Conservation (phyloP, 805 yeast species). For the Suhomyces xylopsoci region DNA sequence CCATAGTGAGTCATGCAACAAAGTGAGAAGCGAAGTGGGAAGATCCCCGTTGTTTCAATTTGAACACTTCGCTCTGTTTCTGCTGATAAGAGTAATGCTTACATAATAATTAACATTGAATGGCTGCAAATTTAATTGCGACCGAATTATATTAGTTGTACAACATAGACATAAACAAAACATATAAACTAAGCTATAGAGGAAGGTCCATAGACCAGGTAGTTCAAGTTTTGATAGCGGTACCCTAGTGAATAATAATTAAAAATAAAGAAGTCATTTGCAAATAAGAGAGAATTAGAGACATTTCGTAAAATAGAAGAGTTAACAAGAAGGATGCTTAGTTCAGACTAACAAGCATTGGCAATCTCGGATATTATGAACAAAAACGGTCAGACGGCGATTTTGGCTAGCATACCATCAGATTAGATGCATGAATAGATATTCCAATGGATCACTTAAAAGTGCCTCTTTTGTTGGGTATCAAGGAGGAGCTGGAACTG, state of each 20-base stretch:
- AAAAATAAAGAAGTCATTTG: slow-evolving; percentile 2
- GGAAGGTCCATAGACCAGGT: not conserved
- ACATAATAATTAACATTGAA: not conserved
- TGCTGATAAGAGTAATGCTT: not conserved
- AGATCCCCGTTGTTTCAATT: not conserved
- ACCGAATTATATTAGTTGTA: slow-evolving; percentile 2
- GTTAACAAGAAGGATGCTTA: slow-evolving; percentile 4
- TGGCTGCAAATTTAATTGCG: not conserved
- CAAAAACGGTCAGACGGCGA: not conserved
- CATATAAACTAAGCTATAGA: slow-evolving; percentile 1
- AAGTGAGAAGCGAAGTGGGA: not conserved
- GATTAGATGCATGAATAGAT: not conserved
- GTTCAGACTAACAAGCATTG: slow-evolving; percentile 4
- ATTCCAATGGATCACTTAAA: not conserved
- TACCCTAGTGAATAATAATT: slow-evolving; percentile 4
- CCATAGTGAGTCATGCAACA: not conserved
- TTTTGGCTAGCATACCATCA: not conserved
- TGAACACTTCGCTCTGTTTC: not conserved
- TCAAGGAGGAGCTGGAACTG: slow-evolving; percentile 1
- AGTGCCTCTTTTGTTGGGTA: not conserved
- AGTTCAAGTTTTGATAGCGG: not conserved
- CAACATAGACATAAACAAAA: slow-evolving; percentile 3
- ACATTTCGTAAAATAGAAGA: not conserved
- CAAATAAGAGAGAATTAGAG: slow-evolving; percentile 1
- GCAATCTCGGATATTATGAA: not conserved